phyloP scores from a whole-genome alignment of 495 filamentous ascomycete species.

The Pseudotulostoma volvatum region DNA sequence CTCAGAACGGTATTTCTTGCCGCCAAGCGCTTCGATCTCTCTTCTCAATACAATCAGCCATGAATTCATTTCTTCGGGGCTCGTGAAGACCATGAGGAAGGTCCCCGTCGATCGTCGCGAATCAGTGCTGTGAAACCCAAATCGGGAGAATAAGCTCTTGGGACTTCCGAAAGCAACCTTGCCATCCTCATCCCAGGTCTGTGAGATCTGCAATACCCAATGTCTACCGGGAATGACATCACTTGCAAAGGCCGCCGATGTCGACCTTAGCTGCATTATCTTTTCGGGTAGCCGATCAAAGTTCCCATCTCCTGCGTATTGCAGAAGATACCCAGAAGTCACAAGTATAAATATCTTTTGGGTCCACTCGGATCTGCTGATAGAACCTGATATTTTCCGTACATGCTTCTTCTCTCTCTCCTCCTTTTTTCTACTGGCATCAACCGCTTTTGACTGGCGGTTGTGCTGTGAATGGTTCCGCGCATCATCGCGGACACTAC shows the following conservation, averaged over 20 bases:
- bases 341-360: constrained; percentile 71
- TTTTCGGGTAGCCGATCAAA: constrained; percentile 77
- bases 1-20: constrained; percentile 47
- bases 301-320: constrained; percentile 69
- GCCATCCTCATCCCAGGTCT: constrained; percentile 48
- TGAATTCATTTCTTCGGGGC: constrained; percentile 66
- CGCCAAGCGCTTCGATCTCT: constrained; percentile 53
- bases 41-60: constrained; percentile 54
- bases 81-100: constrained; percentile 67
- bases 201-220: constrained; percentile 84
- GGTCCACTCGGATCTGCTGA: constrained; percentile 56
- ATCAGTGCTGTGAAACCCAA: constrained; percentile 46
- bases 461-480: constrained; percentile 14
- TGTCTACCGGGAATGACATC: constrained; percentile 86
- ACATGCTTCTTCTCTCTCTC: constrained; percentile 28
- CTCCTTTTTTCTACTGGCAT: constrained; percentile 20
- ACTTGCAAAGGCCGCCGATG: constrained; percentile 84
- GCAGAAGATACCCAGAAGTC: constrained; percentile 69
- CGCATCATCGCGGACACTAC: constrained; percentile 26
- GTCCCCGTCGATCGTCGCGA: constrained; percentile 45
- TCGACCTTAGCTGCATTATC: constrained; percentile 62
- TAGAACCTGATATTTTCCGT: constrained; percentile 40
- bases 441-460: constrained; percentile 11
- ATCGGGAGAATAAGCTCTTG: constrained; percentile 50
- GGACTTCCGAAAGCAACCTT: constrained; percentile 31